Conservation (phyloP, 2,329 filamentous ascomycete species). For the Sclerotinia sclerotiorum region DNA sequence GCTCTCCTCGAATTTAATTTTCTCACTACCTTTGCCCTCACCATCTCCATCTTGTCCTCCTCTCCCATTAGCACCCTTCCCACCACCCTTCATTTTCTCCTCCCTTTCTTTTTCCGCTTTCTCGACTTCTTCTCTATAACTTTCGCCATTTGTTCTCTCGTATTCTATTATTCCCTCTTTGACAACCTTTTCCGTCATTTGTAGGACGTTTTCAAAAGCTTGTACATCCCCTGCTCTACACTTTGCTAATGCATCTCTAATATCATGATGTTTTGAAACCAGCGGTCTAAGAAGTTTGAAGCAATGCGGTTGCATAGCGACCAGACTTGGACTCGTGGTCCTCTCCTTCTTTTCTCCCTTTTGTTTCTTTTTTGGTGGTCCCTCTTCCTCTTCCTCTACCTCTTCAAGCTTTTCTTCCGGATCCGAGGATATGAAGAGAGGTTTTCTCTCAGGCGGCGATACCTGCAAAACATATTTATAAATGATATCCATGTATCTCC, state of each 20-base stretch:
- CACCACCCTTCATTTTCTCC: slow-evolving; percentile 34
- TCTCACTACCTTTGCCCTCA: slow-evolving; percentile 33
- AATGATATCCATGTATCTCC: slow-evolving; percentile 88
- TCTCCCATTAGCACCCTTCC: slow-evolving; percentile 42
- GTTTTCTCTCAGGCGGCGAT: slow-evolving; percentile 64
- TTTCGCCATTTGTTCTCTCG: slow-evolving; percentile 52
- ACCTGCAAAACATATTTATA: slow-evolving; percentile 71
- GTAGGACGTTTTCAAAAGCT: slow-evolving; percentile 73
- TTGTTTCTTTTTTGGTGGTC: slow-evolving; percentile 44
- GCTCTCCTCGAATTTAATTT: slow-evolving; percentile 49
- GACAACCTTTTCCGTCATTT: slow-evolving; percentile 72
- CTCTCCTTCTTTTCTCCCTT: slow-evolving; percentile 44
- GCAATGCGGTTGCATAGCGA: slow-evolving; percentile 83
- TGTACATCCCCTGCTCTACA: slow-evolving; percentile 68
- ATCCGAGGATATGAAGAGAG: slow-evolving; percentile 66
- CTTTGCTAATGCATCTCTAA: slow-evolving; percentile 79
- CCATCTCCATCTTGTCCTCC: slow-evolving; percentile 35
- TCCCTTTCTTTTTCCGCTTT: slow-evolving; percentile 29
- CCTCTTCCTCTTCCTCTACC: slow-evolving; percentile 42
- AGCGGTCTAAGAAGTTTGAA: slow-evolving; percentile 88
- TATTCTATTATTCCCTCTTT: slow-evolving; percentile 72
- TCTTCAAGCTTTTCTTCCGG: slow-evolving; percentile 43
- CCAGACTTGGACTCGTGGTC: slow-evolving; percentile 60
- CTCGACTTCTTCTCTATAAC: slow-evolving; percentile 46
- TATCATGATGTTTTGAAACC: slow-evolving; percentile 74